Evolutionary conservation across 352 stramenopile genomes (phyloP), one percentile per base, ranked within the genome.

Genomic region (Nothophytophthora sp.): DNA sequence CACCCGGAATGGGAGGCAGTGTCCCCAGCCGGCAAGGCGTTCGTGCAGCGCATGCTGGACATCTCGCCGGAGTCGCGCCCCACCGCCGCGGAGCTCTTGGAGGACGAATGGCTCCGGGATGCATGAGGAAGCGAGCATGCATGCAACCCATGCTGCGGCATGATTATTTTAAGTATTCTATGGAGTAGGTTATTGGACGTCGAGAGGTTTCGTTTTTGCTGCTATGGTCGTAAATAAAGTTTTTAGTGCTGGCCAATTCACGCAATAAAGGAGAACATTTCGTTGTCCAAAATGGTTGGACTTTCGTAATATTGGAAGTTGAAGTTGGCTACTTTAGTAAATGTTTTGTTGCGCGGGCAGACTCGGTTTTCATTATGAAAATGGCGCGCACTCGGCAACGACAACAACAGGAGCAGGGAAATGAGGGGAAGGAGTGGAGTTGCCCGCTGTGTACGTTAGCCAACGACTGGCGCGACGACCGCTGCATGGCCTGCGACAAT

Each of bases 21-120:
- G n/a, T 94, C 81, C 15, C 63, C 77, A 20, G 67, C 82, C 9
- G 92, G 76, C 12, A 95, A 95, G 58, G 76, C 81, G 41, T 83
- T 98, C 38, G 94, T 98, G 55, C 74, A 84, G 27, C 74, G 67
- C 44, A 84, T 98, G 59, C 73, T 98, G 25, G 80, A 96, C 27
- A 66, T 97, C 28, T 83, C 96, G 29, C 81, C 87, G 6, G 68
- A 81, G 23, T 73, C 90, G 48, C 78, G 95, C 2, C 60, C 65
- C 12, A 76, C 72, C 5, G 76, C 79, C 30, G 46, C 67, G 15
- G 60, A 81, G 61, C 63, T 90, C 15, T 68, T 90, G 34, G 44
- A 56, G 45, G 74, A 88, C 55, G 54, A 70, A 32, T 90, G 79
- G 76, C 50, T 90, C 38, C 60, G 67, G 46, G 49, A 56, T 8